Evolutionary conservation across 805 yeast species (phyloP), one percentile per base, ranked within the genome.

Genomic region (Jamesozyma spencerorum): DNA sequence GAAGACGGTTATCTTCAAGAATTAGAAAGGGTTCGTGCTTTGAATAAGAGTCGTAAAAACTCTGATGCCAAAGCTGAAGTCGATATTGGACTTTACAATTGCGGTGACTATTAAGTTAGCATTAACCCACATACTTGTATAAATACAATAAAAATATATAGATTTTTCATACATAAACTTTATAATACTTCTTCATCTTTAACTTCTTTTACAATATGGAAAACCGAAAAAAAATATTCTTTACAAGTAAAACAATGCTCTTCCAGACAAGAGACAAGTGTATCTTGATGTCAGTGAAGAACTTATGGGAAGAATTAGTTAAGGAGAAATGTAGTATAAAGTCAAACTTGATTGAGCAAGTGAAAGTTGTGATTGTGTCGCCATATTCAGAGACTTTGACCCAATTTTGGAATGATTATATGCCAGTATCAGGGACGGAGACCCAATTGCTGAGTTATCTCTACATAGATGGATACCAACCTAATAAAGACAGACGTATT

Each of bases 1-100:
- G 95, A 86, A 62, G 81, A 83, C 54, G 75, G 75, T 36, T 88
- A 90, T 61, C 63, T 92, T 43, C 76, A 75, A 48, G 88, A 84
- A 59, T 73, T 92, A 47, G 97, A 88, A 63, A 70, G 71, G 48
- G 76, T 85, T 43, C 58, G 98, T 58, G 94, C 90, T 13, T 73
- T 73, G 54, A 86, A 86, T 61, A 83, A 79, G 55, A 57, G 71
- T 44, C 72, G 69, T 20, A 62, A 55, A n/a, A 18, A 20, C n/a
- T 10, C 50, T 48, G 86, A 82, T 46, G 81, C 79, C 40, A 88
- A 88, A 62, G 85, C 96, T 13, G 95, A 86, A 46, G 74, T 68
- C 15, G 84, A 78, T 51, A 72, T 78, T 48, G 81, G 81, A 29
- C 62, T 78, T 22, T 77, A 74, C 53, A 78, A 78, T 55, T 62